Conservation (phyloP, 129 eudicot species). For the Scalesia atractyloides region DNA sequence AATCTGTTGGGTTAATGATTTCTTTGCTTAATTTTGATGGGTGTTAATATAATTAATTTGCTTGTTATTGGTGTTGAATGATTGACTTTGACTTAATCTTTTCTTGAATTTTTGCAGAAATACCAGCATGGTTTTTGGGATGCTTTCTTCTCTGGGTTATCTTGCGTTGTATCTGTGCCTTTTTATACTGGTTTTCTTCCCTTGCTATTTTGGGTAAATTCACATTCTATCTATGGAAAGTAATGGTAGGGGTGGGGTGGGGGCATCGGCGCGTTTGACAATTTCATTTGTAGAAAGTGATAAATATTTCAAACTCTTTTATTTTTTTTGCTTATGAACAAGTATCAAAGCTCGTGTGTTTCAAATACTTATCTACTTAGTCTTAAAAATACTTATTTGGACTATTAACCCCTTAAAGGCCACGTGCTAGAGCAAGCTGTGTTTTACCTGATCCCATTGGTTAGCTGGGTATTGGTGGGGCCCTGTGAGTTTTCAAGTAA, state of each 20-base stretch:
- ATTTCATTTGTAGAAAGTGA: slow-evolving; percentile 5
- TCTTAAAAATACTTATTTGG: background rate
- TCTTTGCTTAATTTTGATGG: too few species aligned
- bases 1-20: background rate
- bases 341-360: background rate
- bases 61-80: background rate
- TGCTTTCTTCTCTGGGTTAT: slow-evolving; percentile 76
- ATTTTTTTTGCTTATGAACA: too few species aligned
- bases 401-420: too few species aligned
- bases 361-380: background rate
- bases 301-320: slow-evolving; percentile 15
- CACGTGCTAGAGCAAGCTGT: too few species aligned
- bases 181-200: slow-evolving; percentile 98
- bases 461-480: too few species aligned
- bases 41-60: slow-evolving; percentile 5
- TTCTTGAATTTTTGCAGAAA: slow-evolving; percentile 58
- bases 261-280: background rate
- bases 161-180: slow-evolving; percentile 98
- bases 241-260: background rate
- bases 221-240: background rate
- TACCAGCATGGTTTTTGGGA: slow-evolving; percentile 68
- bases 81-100: slow-evolving; percentile 10
- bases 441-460: too few species aligned
- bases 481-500: too few species aligned
- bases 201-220: slow-evolving; percentile 88